A percentile compares a stretch with the other conserved stretches of the same genome.
Evolutionary conservation across 306 rosid species (phyloP).

Genomic region (Datisca glomerata): DNA sequence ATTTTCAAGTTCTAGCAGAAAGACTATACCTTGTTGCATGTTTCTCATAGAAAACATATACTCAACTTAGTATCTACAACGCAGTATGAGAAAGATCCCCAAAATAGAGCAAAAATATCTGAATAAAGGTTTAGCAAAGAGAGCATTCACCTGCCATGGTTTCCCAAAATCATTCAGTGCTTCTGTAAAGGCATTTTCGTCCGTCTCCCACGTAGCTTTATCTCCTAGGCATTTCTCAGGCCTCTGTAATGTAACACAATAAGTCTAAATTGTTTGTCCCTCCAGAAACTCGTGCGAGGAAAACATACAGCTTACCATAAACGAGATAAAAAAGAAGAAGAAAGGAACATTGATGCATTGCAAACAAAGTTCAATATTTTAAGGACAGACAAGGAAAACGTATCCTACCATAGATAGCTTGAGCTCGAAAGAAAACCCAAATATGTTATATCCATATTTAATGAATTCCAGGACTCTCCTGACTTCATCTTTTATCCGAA

Average conservation of each 20-base stretch:
- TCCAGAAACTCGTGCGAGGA: no score
- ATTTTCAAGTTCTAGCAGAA: no score
- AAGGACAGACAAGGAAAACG: constrained; percentile 3
- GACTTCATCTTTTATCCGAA: constrained; percentile 88
- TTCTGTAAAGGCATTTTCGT: constrained; percentile 74
- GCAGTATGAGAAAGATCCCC: no score
- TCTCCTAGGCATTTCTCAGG: constrained; percentile 86
- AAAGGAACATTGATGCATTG: neutral
- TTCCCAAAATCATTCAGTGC: constrained; percentile 79
- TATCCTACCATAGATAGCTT: constrained; percentile 75
- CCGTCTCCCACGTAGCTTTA: constrained; percentile 70
- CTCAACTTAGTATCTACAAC: no score
- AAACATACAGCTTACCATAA: no score
- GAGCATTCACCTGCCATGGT: constrained; percentile 69
- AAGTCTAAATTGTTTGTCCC: no score
- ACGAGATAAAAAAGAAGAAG: no score
- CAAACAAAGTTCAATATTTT: neutral
- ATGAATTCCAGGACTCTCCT: constrained; percentile 58
- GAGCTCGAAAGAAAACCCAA: constrained; percentile 83
- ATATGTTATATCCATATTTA: constrained; percentile 40
- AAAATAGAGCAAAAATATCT: no score
- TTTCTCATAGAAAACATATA: no score
- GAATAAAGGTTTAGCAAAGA: no score
- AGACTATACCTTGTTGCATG: no score
- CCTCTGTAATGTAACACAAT: no score